Evolutionary conservation across 106 monocot species (phyloP).

Genomic region (Dioscorea alata): DNA sequence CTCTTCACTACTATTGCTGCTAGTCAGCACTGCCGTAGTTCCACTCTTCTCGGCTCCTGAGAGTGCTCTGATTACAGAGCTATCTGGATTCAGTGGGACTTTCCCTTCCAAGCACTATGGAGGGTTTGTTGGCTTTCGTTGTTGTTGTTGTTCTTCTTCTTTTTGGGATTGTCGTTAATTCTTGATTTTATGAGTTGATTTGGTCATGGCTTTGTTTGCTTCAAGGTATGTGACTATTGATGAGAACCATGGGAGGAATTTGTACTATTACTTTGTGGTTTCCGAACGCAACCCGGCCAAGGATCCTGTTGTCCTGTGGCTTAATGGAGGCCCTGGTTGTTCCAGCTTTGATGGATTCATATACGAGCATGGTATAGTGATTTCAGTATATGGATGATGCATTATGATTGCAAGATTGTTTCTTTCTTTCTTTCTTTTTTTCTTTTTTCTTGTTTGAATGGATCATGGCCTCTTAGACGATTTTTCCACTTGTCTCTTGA

Average conservation of each 20-base stretch:
- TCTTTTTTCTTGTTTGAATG: background rate
- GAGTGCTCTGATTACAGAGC: slow-evolving; percentile 36
- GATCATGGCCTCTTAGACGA: background rate
- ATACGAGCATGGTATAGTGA: slow-evolving; percentile 78
- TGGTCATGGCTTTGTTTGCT: background rate
- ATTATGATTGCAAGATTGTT: background rate
- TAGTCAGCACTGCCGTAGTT: background rate
- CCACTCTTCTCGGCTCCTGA: slow-evolving; percentile 35
- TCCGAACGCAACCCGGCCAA: slow-evolving; percentile 69
- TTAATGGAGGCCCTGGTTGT: slow-evolving; percentile 89
- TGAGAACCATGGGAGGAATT: slow-evolving; percentile 52
- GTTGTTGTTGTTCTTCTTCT: background rate
- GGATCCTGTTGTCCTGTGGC: slow-evolving; percentile 85
- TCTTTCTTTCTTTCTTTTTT: no score
- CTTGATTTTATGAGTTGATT: no score
- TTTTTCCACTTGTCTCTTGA: background rate
- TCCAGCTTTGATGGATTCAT: slow-evolving; percentile 87
- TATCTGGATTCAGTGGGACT: slow-evolving; percentile 66
- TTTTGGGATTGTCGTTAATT: no score
- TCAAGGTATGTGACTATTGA: slow-evolving; percentile 72
- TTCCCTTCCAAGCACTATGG: slow-evolving; percentile 85
- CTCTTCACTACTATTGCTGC: slow-evolving; percentile 2
- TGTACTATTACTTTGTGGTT: slow-evolving; percentile 86
- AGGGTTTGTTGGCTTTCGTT: slow-evolving; percentile 34
- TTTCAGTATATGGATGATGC: background rate